phyloP scores from a whole-genome alignment of 2,329 filamentous ascomycete species.

The Xylaria sp. region DNA sequence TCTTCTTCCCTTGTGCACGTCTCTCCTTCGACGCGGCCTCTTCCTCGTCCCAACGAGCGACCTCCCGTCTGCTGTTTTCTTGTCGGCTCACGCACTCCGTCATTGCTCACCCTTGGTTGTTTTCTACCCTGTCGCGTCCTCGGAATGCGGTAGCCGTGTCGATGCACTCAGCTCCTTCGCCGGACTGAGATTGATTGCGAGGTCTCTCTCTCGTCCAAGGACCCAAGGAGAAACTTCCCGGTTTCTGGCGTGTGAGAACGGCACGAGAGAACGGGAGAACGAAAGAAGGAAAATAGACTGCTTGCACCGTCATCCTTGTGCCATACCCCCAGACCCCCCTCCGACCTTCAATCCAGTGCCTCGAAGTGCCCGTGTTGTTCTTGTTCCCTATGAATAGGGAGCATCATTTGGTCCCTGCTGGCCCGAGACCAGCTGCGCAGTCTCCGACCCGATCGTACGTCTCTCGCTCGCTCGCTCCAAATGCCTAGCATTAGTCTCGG shows the following conservation, averaged over 20 bases:
- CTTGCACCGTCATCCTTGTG: conserved; percentile 22
- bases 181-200: conserved; percentile 62
- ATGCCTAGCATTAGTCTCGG: neutral
- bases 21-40: conserved; percentile 22
- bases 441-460: conserved; percentile 66
- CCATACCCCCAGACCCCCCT: conserved; percentile 24
- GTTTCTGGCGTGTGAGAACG: conserved; percentile 13
- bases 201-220: conserved; percentile 39
- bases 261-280: neutral
- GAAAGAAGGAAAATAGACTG: conserved; percentile 11
- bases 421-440: conserved; percentile 67
- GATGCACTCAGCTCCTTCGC: conserved; percentile 68
- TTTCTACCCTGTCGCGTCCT: conserved; percentile 38
- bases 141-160: conserved; percentile 69
- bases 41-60: conserved; percentile 12
- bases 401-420: conserved; percentile 64
- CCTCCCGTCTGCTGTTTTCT: conserved; percentile 18
- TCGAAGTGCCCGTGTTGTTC: conserved; percentile 33
- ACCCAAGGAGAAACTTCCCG: conserved; percentile 27
- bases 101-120: conserved; percentile 38
- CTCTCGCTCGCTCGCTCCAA: conserved; percentile 10
- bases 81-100: conserved; percentile 6
- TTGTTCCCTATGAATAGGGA: conserved; percentile 62
- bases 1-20: conserved; percentile 17
- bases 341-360: conserved; percentile 31